Evolutionary conservation across 179 eudicot species (phyloP).

Genomic region (Camellia oleifera): DNA sequence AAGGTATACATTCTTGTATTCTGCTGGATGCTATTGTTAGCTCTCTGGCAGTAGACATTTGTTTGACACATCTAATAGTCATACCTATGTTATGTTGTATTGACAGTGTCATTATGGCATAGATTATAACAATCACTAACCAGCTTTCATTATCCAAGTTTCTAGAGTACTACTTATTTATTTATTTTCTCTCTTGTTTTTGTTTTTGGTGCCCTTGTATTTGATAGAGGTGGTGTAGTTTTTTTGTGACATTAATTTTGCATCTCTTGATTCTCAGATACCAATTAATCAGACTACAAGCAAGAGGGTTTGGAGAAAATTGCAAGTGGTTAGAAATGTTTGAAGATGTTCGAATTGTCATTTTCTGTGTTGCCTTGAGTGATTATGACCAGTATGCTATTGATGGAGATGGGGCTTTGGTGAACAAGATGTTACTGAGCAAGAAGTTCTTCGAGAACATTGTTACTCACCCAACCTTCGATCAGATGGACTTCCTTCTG

Average conservation of each 20-base stretch:
- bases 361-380: slow-evolving; percentile 73
- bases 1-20: too few species aligned
- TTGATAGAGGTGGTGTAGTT: not conserved
- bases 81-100: too few species aligned
- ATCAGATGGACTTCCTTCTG: slow-evolving; percentile 78
- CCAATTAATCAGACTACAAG: slow-evolving; percentile 89
- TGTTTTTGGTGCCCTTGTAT: too few species aligned
- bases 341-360: slow-evolving; percentile 86
- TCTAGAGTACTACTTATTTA: too few species aligned
- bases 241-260: not conserved
- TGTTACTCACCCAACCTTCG: slow-evolving; percentile 81
- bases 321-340: slow-evolving; percentile 99
- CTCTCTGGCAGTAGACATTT: too few species aligned
- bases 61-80: too few species aligned
- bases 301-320: slow-evolving; percentile 74
- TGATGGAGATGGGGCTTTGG: slow-evolving; percentile 45
- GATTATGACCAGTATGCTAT: slow-evolving; percentile 69
- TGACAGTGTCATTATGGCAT: too few species aligned
- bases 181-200: not conserved
- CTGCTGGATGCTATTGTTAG: too few species aligned
- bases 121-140: too few species aligned
- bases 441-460: slow-evolving; percentile 77
- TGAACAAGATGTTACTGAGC: slow-evolving; percentile 79
- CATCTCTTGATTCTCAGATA: slow-evolving; percentile 44
- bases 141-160: too few species aligned